Evolutionary conservation across 2,329 filamentous ascomycete species (phyloP), one percentile per base, ranked within the genome.

Genomic region (Alternaria sp.): DNA sequence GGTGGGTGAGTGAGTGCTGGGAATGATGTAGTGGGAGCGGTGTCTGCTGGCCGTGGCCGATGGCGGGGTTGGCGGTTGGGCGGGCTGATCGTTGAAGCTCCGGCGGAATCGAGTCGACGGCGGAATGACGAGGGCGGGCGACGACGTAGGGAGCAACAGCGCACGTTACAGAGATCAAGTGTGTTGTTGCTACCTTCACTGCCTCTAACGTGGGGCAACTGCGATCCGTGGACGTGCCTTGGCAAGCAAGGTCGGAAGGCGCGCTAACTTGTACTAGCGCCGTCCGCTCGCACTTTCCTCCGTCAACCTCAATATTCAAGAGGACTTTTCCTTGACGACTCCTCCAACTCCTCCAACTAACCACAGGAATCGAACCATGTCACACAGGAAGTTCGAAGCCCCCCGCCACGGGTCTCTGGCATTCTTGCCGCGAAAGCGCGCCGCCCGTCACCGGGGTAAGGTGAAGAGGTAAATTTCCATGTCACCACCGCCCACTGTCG

Each of bases 381-480:
- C 83, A 82, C 88, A 90, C 85, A 84, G 87, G 79, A 90, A 90
- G 84, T 90, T 86, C 85, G 89, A 96, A 89, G 94, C 94, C 83
- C 94, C 94, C 82, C 92, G 95, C 84, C 95, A 98, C 88, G 96
- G 95, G 67, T 85, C 83, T 73, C 76, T 98, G 82, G 83, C 83
- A 62, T 85, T 83, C 81, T 79, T 85, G 80, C 83, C 83, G 70
- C 82, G 83, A 70, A 97, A 97, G 93, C 91, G 95, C 82, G 93
- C 93, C 80, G 89, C 93, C 84, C 90, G 94, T 81, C 94, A 98
- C 87, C 88, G 95, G 80, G 95, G 95, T 84, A 97, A 97, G 89
- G 95, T 97, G 83, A 97, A 97, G 93, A 93, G 91, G 93, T 97
- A 88, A 89, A 88, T 89, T 88, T 40, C 89, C 88, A 52, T 64